Base-by-base conservation (phyloP, 441 rosid species). In the Gossypium laxum region DNA sequence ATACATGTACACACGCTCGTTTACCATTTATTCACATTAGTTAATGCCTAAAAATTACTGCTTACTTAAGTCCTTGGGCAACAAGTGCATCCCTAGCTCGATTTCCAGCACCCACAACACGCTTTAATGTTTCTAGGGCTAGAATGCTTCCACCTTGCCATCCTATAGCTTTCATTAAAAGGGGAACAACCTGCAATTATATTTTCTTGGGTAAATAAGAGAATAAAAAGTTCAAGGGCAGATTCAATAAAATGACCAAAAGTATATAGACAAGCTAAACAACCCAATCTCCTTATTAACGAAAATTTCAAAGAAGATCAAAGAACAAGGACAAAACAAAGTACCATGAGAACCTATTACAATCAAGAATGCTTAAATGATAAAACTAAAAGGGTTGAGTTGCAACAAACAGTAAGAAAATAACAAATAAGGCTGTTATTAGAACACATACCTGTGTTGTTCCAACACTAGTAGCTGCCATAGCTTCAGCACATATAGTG, bases 81-180 rank as follows among this genome's bases (percentile, higher is more conserved):
- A 95, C 99, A 77, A 95, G 89, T 0, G 98, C 96, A 77, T 95
- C 99, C 81, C 99, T 90, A 67, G 99, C 99, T 57, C 98, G 92
- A 81, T 95, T 95, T 75, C 99, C 98, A 76, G 99, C 98, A 75
- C 83, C 98, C 18, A 95, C 98, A 73, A 92, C 95, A 68, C 97
- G 99, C 72, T 95, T 95, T 72, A 95, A 81, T 32, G 99, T 95
- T 86, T 95, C 98, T 52, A 95, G 93, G 60, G 99, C 99, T 76
- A 95, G 82, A 82, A 95, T 95, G 86, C 98, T 95, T 80, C 99
- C 99, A 73, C 99, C 98, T 79, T 80, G 99, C 99, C 99, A 95
- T 69, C 99, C 99, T 74, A 95, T 95, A 64, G 99, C 97, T 83
- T 95, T 95, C 99, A 95, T 92, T 71, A 95, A 88, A 82, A 95